Base-by-base conservation (phyloP, 192 early-diverging fungal genomes). In the Chytriomyces sp. region DNA sequence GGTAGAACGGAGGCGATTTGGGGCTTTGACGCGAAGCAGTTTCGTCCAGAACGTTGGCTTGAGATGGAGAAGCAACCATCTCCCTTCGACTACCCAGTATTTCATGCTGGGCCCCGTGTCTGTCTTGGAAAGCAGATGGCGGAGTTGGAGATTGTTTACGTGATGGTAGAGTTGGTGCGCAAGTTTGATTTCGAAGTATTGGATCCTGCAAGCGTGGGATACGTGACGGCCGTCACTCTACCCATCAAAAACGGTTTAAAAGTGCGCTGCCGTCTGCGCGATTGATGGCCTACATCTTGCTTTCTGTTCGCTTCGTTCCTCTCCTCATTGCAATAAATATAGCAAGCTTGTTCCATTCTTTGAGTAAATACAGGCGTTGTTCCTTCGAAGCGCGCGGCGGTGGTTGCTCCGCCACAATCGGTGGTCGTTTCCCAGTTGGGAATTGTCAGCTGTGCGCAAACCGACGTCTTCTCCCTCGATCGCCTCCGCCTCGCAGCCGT, bases 21-120 rank as follows among this genome's bases (percentile, higher is more conserved):
- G 66, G 66, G 66, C 8, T 19, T 17, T 8, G 70, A 72, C 28
- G 70, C 70, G 10, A 19, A 38, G 17, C 72, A 72, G 22, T 72
- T 72, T 64, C 8, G 40, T 7, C 70, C 70, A 19, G 70, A 72
- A 36, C 10, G 70, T 5, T 72, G 70, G 70, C 12, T 72, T 7
- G 70, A 72, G 22, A 22, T 22, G n/a, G 64, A 49, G 28, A 37
- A 37, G n/a, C 22, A 49, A 28, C 53, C 36, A n/a, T 67, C 56
- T n/a, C n/a, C n/a, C n/a, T n/a, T n/a, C n/a, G n/a, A n/a, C n/a
- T n/a, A n/a, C n/a, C n/a, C n/a, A n/a, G 17, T 75, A 67, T 89
- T 89, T 78, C 77, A 89, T 41, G 82, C 81, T 33, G 87, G 86
- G 37, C 87, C 87, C 32, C 72, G 83, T 28, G 55, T 80, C 10